Percentiles rank a stretch among this genome's conserved stretches.
Conservation (phyloP, 2,329 filamentous ascomycete genomes). For the Alternaria consortialis region DNA sequence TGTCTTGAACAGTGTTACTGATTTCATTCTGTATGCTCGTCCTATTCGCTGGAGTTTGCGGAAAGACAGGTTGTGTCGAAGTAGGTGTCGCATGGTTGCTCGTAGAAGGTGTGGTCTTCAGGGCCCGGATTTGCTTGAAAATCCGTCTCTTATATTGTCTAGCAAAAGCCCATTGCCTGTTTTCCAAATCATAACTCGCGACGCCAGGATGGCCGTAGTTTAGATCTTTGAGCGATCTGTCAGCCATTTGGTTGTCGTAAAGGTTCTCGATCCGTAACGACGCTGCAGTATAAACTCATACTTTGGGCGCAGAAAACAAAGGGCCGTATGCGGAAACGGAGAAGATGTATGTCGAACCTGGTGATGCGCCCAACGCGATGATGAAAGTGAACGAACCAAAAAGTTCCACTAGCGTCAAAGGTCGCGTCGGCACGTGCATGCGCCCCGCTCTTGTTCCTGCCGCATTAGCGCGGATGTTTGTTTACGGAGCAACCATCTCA, state of each 20-base stretch:
- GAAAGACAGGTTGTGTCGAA: constrained; percentile 13
- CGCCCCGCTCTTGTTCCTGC: constrained; percentile 15
- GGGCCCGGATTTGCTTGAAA: constrained; percentile 38
- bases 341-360: constrained; percentile 2
- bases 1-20: constrained; percentile 25
- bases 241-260: constrained; percentile 65
- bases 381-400: constrained; percentile 19
- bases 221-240: constrained; percentile 59
- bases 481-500: constrained; percentile 43
- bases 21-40: constrained; percentile 24
- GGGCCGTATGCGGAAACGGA: neutral
- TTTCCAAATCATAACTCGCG: constrained; percentile 59
- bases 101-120: constrained; percentile 25
- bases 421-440: constrained; percentile 43
- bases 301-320: constrained; percentile 19
- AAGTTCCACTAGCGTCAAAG: constrained; percentile 34
- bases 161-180: constrained; percentile 60
- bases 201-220: constrained; percentile 64
- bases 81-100: constrained; percentile 26
- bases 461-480: constrained; percentile 28
- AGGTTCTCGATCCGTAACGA: constrained; percentile 24
- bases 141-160: constrained; percentile 44
- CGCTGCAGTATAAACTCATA: constrained; percentile 32
- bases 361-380: constrained; percentile 8
- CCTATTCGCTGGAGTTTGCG: constrained; percentile 3